A percentile compares a stretch with the other conserved stretches of the same genome.
Evolutionary conservation across 495 filamentous ascomycete species (phyloP).

Genomic region (Trichocladium uniseriatum): DNA sequence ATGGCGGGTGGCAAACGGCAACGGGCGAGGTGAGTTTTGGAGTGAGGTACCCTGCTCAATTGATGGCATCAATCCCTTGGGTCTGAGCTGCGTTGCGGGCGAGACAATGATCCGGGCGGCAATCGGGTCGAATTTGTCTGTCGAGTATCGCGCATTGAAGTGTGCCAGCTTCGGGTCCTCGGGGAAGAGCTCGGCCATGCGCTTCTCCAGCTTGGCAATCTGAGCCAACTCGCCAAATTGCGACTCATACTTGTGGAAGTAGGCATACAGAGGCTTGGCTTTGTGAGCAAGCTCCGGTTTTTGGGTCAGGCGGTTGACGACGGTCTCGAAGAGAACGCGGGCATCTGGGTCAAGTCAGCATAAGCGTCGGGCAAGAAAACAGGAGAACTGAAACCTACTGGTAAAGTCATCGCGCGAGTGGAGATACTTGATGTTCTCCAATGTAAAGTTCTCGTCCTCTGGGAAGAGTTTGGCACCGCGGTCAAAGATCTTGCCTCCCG

Average conservation of each 20-base stretch:
- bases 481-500: conserved; percentile 90
- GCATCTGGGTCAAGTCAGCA: conserved; percentile 54
- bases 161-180: conserved; percentile 67
- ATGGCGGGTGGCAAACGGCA: conserved; percentile 21
- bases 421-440: conserved; percentile 92
- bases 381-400: conserved; percentile 53
- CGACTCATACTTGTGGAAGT: conserved; percentile 92
- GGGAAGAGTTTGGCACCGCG: conserved; percentile 86
- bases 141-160: conserved; percentile 68
- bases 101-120: conserved; percentile 74
- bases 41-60: conserved; percentile 42
- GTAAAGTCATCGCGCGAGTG: conserved; percentile 84
- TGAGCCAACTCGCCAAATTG: conserved; percentile 84
- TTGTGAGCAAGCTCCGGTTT: conserved; percentile 64
- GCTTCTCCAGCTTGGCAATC: conserved; percentile 78
- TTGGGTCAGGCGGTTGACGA: conserved; percentile 64
- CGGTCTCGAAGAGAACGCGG: conserved; percentile 86
- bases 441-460: conserved; percentile 79
- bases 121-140: conserved; percentile 52
- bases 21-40: conserved; percentile 44
- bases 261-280: conserved; percentile 73
- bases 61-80: conserved; percentile 45
- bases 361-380: neutral
- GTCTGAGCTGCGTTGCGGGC: conserved; percentile 60
- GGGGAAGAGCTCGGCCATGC: conserved; percentile 86